These are phyloP conservation scores for Starmerella kuoi DNA, from an alignment of 805 yeast species.

Conservation along the genomic window DNA sequence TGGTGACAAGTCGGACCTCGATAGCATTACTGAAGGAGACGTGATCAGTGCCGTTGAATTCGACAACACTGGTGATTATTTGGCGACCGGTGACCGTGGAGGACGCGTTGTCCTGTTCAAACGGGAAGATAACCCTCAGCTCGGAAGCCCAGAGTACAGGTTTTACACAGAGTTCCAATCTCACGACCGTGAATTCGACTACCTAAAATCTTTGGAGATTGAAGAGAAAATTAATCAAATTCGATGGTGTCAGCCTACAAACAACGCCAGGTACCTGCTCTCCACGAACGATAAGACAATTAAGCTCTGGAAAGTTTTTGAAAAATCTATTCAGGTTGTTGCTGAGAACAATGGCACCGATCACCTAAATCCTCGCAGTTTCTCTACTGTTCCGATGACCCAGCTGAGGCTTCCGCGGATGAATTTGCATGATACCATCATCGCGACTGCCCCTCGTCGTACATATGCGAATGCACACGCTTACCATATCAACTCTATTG, in stretches of 20 bases:
- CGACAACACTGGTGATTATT: slow-evolving; percentile 83
- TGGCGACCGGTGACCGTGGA: slow-evolving; percentile 98
- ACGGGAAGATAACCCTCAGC: slow-evolving; percentile 43
- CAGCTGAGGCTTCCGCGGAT: slow-evolving; percentile 70
- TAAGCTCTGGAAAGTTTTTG: slow-evolving; percentile 92
- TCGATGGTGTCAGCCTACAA: slow-evolving; percentile 84
- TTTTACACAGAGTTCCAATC: slow-evolving; percentile 95
- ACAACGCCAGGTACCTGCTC: slow-evolving; percentile 78
- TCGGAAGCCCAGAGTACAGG: slow-evolving; percentile 50
- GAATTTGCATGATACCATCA: slow-evolving; percentile 87
- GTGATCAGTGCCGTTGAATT: slow-evolving; percentile 95
- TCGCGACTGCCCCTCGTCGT: slow-evolving; percentile 86
- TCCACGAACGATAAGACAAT: slow-evolving; percentile 97
- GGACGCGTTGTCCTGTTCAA: slow-evolving; percentile 95
- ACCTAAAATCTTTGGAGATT: slow-evolving; percentile 86
- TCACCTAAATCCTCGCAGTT: slow-evolving; percentile 24
- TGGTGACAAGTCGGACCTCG: slow-evolving; percentile 97
- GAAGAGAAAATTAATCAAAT: slow-evolving; percentile 97
- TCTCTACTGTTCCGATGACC: slow-evolving; percentile 23
- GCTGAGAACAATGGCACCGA: slow-evolving; percentile 75
- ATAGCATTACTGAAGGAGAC: slow-evolving; percentile 90
- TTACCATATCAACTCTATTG: slow-evolving; percentile 91
- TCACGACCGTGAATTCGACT: slow-evolving; percentile 98
- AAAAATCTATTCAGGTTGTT: slow-evolving; percentile 81
- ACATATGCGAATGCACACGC: slow-evolving; percentile 95